phyloP scores from a whole-genome alignment of 208 protist species.

The Wallacemonas rigidus region DNA sequence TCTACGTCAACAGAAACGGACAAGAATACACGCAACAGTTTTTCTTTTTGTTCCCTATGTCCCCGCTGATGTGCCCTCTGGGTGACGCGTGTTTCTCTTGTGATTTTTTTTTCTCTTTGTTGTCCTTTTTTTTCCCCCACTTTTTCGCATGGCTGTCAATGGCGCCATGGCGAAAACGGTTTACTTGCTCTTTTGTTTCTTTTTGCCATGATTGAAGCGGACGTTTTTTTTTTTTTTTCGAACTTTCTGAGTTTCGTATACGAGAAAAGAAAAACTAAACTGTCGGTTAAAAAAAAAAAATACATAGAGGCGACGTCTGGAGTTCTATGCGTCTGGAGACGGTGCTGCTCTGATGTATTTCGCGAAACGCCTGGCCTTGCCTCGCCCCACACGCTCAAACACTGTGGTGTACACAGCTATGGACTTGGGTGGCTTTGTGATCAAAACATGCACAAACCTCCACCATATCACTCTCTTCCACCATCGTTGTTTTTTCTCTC shows the following conservation, averaged over 20 bases:
- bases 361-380: no score
- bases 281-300: background rate
- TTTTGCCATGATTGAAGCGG: background rate
- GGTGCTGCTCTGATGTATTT: no score
- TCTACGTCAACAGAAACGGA: no score
- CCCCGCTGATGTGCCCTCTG: no score
- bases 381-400: no score
- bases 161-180: no score
- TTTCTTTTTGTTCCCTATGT: background rate
- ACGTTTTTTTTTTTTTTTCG: conserved; percentile 18
- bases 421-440: no score
- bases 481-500: conserved; percentile 2
- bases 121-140: conserved; percentile 5
- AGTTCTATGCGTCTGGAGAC: no score
- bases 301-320: background rate
- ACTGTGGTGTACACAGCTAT: no score
- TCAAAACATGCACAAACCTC: background rate
- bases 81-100: background rate
- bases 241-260: conserved; percentile 21
- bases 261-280: no score
- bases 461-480: background rate
- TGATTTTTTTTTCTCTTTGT: conserved; percentile 8
- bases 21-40: background rate
- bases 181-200: background rate
- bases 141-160: background rate